These are phyloP conservation scores for Suhomyces prunicola DNA, from an alignment of 805 yeast species.

Conservation along the genomic window DNA sequence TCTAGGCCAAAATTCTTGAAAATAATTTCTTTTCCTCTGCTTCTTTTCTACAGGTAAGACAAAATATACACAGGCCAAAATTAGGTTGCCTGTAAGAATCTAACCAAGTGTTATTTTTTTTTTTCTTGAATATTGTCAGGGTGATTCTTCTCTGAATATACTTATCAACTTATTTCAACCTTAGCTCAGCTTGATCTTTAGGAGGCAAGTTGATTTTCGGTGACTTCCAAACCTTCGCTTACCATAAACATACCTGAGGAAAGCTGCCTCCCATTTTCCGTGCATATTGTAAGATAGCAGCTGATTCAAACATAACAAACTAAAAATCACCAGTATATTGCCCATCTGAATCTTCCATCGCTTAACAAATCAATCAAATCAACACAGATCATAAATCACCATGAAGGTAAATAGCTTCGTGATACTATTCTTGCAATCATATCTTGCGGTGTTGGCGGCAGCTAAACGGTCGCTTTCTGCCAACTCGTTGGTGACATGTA, in stretches of 20 bases:
- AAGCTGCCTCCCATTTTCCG: not conserved
- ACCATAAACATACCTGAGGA: not conserved
- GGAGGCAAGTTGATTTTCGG: not conserved
- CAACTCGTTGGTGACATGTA: conserved; percentile 80
- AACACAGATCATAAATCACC: not conserved
- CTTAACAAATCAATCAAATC: not conserved
- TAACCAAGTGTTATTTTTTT: not conserved
- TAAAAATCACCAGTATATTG: not conserved
- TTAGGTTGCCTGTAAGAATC: not conserved
- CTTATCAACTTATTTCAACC: not conserved
- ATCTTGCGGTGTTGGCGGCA: not conserved
- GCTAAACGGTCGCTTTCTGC: conserved; percentile 45
- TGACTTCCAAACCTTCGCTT: not conserved
- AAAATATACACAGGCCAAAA: not conserved
- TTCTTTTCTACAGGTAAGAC: not conserved
- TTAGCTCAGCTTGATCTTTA: not conserved
- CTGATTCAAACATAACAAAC: not conserved
- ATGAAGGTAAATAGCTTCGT: not conserved
- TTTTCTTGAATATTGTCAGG: not conserved
- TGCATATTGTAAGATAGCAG: not conserved
- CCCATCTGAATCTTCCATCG: not conserved
- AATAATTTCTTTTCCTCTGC: conserved; percentile 1
- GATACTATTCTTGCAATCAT: not conserved
- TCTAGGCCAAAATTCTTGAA: not conserved
- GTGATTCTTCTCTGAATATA: not conserved